Conservation (phyloP, 441 rosid species). For the Mallotus japonicus region DNA sequence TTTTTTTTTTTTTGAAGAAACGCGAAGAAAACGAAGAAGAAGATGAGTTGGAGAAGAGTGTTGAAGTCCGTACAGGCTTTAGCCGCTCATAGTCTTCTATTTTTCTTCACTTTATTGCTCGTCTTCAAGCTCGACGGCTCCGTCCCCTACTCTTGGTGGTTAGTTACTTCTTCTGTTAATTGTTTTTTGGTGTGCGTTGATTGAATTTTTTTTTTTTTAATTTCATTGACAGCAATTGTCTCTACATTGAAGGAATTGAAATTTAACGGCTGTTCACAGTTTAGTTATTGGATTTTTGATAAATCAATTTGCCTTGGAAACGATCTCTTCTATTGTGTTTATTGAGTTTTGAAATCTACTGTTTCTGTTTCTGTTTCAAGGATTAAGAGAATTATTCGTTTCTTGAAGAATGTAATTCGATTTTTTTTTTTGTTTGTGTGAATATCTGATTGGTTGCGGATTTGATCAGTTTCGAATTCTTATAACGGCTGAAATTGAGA, state of each 20-base stretch:
- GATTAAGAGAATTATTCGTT: too few species aligned
- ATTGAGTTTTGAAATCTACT: too few species aligned
- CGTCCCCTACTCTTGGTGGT: slow-evolving; percentile 84
- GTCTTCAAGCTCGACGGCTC: slow-evolving; percentile 67
- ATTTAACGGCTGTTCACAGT: too few species aligned
- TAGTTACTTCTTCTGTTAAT: slow-evolving; percentile 22
- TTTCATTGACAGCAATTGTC: neutral
- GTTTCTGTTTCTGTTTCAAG: too few species aligned
- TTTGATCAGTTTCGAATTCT: neutral
- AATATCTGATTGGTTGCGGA: too few species aligned
- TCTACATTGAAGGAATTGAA: neutral
- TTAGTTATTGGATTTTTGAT: too few species aligned
- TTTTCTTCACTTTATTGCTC: slow-evolving; percentile 68
- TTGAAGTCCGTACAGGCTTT: slow-evolving; percentile 84
- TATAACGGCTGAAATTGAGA: neutral
- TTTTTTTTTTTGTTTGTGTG: too few species aligned
- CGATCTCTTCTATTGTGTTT: too few species aligned
- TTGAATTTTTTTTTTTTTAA: too few species aligned
- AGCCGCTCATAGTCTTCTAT: slow-evolving; percentile 73
- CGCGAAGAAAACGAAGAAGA: slow-evolving; percentile 7
- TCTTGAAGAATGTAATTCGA: too few species aligned
- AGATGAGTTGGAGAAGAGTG: slow-evolving; percentile 79
- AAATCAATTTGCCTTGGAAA: too few species aligned
- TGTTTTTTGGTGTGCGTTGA: neutral
- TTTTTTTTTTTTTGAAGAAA: neutral